Evolutionary conservation across 495 filamentous ascomycete species (phyloP), one percentile per base, ranked within the genome.

Genomic region (Trichocladium uniseriatum): DNA sequence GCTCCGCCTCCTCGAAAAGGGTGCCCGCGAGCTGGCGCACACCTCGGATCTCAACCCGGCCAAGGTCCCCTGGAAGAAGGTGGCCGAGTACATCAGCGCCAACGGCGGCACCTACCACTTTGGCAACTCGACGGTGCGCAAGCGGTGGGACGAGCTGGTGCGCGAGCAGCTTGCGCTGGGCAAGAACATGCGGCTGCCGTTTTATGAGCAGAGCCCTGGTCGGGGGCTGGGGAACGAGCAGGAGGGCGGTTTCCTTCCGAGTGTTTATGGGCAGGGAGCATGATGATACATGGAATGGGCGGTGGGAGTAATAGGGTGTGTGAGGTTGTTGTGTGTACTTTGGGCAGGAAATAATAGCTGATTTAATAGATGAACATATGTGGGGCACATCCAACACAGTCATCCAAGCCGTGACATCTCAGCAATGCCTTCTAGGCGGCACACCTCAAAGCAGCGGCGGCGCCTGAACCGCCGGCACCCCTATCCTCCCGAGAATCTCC

Each of bases 61-160:
- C 9, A 86, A 79, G 59, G 70, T 91, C 0, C 81, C 88, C 2
- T 96, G 90, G 90, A 91, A 91, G 69, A 73, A 78, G 47, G 82
- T 95, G 3, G 76, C 81, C 1, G 75, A 86, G 51, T 83, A 85
- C 49, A 92, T 96, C 38, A 65, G 65, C 46, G 57, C 59, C 1
- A 61, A 84, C 49, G 90, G 88, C 14, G 89, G 87, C 0, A 83
- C 80, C 2, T 95, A 95, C 61, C 77, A 73, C 38, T 96, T 95
- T 63, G 89, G 87, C 1, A 82, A 89, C 62, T 80, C 86, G 2
- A 95, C 89, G 0, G 91, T 86, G 58, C 87, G 88, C 63, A 94
- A 87, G 72, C 86, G 88, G 60, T 96, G 82, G 76, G 70, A 81
- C 49, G 70, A 75, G 45, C 57, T 77, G 49, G 56, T 62, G 38